Base-by-base conservation (phyloP, 192 early-diverging fungal species). In the Coemansia sp. region DNA sequence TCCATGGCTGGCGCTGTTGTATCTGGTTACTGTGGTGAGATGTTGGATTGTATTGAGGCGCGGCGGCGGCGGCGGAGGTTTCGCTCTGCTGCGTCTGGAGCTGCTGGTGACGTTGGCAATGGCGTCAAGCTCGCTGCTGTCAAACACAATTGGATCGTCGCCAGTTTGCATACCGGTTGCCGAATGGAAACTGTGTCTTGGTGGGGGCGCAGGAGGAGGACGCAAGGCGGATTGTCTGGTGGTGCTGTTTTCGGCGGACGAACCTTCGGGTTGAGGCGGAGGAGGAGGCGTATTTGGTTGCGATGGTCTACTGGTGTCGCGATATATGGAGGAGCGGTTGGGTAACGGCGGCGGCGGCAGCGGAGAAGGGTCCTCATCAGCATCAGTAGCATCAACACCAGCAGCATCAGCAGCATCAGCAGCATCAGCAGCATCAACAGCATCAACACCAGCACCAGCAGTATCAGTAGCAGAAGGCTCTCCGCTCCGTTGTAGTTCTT, bases 51-150 rank as follows among this genome's bases (percentile, higher is more conserved):
- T 59, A 9, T 59, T 33, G 34, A 34, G 35, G 4, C 35, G 57
- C n/a, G 57, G 57, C 5, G 57, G 57, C 6, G 57, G 57, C 18
- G 57, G 57, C 36, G 61, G 30, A 1, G 60, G 39, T 38, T 59
- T 59, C 18, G 34, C n/a, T 59, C 34, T 35, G 35, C 57, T 14
- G 30, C 20, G 57, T 59, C 35, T 7, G 51, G 21, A 49, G 6
- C 23, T 38, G 46, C 57, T 44, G 24, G 35, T 55, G 36, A 76
- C 56, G 33, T 39, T 76, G 55, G 78, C 78, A 15, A 81, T 81
- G 5, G 71, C 73, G 33, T 81, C 78, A 9, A 81, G 71, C 62
- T 81, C 78, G 45, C 21, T 34, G 7, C 56, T 62, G 26, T 65
- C 67, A 5, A 81, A 63, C 10, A 56, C 49, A 18, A 81, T 66